Evolutionary conservation across 176 grass and related monocot species (phyloP).

Genomic region (Puya raimondii): DNA sequence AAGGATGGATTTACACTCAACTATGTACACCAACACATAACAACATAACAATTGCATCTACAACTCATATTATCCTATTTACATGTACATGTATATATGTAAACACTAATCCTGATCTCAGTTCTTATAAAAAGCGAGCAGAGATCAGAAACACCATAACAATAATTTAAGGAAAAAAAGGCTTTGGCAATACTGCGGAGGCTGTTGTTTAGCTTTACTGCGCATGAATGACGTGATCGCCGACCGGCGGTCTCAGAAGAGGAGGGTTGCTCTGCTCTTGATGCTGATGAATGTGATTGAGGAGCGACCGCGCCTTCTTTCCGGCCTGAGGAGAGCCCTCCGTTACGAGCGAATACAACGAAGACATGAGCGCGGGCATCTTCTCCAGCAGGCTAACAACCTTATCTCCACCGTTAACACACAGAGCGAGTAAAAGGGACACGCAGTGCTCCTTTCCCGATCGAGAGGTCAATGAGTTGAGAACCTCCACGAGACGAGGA

Average conservation of each 20-base stretch:
- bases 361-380: conserved; percentile 46
- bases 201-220: conserved; percentile 15
- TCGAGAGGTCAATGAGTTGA: conserved; percentile 30
- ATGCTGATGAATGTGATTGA: conserved; percentile 56
- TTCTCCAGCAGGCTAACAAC: conserved; percentile 43
- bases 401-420: conserved; percentile 39
- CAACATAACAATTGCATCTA: background rate
- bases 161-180: background rate
- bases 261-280: conserved; percentile 23
- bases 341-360: conserved; percentile 49
- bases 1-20: background rate
- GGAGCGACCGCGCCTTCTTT: conserved; percentile 50
- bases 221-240: conserved; percentile 33
- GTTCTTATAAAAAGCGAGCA: conserved; percentile 53
- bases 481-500: conserved; percentile 38
- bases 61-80: background rate
- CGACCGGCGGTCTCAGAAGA: background rate
- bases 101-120: background rate
- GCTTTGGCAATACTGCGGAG: background rate
- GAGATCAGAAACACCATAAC: conserved; percentile 11
- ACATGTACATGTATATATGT: background rate
- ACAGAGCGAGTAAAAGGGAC: conserved; percentile 44
- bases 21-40: background rate
- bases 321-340: conserved; percentile 33
- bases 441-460: conserved; percentile 52